Conservation (phyloP, 2,329 filamentous ascomycete genomes). For the Cordyceps tenuipes region DNA sequence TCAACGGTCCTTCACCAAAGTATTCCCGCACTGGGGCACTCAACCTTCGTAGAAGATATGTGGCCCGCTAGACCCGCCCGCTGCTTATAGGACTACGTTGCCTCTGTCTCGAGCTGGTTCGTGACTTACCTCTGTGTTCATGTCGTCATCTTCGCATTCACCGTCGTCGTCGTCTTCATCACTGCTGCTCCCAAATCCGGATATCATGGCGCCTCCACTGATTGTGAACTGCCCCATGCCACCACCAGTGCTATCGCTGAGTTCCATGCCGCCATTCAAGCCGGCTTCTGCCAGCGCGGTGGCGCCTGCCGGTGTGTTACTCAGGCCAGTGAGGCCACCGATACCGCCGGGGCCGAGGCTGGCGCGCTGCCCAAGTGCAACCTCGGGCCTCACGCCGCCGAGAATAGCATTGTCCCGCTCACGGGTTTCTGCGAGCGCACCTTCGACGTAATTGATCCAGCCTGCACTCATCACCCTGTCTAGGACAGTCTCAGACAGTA, state of each 20-base stretch:
- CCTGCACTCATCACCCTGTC: slow-evolving; percentile 82
- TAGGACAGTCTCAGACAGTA: slow-evolving; percentile 74
- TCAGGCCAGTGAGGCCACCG: slow-evolving; percentile 40
- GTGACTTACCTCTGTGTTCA: slow-evolving; percentile 56
- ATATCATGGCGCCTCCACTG: slow-evolving; percentile 67
- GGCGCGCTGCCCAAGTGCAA: slow-evolving; percentile 71
- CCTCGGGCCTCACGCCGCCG: slow-evolving; percentile 86
- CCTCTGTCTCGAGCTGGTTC: slow-evolving; percentile 16
- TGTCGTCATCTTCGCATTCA: slow-evolving; percentile 73
- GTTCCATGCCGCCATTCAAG: slow-evolving; percentile 66
- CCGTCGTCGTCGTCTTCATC: slow-evolving; percentile 95
- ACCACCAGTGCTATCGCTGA: slow-evolving; percentile 53
- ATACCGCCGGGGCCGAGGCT: slow-evolving; percentile 41
- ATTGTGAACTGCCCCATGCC: slow-evolving; percentile 66
- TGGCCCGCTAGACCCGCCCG: neutral
- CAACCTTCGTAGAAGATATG: slow-evolving; percentile 1
- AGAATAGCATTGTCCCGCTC: slow-evolving; percentile 98
- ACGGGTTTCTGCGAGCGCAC: slow-evolving; percentile 82
- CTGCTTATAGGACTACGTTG: neutral
- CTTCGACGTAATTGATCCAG: slow-evolving; percentile 93
- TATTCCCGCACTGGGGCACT: slow-evolving; percentile 1
- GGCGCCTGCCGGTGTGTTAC: slow-evolving; percentile 38
- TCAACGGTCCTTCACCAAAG: slow-evolving; percentile 6
- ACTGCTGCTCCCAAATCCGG: slow-evolving; percentile 88
- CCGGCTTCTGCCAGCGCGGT: slow-evolving; percentile 73